These are phyloP conservation scores for Calonectria multiphialidica DNA, from an alignment of 2,329 filamentous ascomycete species.

Conservation along the genomic window DNA sequence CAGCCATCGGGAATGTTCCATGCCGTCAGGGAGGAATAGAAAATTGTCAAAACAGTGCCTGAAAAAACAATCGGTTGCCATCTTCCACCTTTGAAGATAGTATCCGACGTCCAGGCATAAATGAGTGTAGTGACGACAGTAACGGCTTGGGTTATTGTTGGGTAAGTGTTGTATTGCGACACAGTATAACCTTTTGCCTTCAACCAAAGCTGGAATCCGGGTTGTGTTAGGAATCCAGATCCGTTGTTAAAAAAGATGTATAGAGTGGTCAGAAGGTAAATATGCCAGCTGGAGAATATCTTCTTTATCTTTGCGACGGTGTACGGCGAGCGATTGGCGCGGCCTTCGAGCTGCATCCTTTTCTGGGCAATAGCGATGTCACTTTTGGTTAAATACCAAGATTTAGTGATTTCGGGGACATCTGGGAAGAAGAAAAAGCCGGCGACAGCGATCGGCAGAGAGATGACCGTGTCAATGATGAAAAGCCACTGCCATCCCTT, in stretches of 20 bases:
- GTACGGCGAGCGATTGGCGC: constrained; percentile 54
- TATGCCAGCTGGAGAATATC: constrained; percentile 74
- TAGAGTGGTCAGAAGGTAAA: constrained; percentile 68
- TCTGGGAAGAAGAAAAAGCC: constrained; percentile 50
- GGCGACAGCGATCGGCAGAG: constrained; percentile 47
- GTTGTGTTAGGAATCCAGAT: constrained; percentile 58
- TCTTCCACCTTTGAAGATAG: constrained; percentile 66
- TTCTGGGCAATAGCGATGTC: constrained; percentile 44
- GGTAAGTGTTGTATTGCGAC: constrained; percentile 61
- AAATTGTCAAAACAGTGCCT: constrained; percentile 54
- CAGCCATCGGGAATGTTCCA: constrained; percentile 63
- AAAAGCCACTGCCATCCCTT: constrained; percentile 59
- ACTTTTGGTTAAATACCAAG: constrained; percentile 44
- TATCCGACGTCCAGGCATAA: constrained; percentile 76
- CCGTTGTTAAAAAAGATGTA: constrained; percentile 77
- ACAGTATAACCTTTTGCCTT: constrained; percentile 57
- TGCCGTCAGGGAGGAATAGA: constrained; percentile 53
- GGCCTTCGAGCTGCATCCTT: constrained; percentile 56
- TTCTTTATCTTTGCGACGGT: constrained; percentile 65
- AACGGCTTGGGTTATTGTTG: constrained; percentile 69
- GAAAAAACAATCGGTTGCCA: constrained; percentile 75
- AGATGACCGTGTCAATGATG: constrained; percentile 51
- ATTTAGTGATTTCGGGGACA: constrained; percentile 43
- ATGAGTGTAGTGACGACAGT: constrained; percentile 68
- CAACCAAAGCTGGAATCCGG: constrained; percentile 66